Evolutionary conservation across 1,284 basidiomycete species (phyloP), one percentile per base, ranked within the genome.

Genomic region (Pseudozyma flocculosa): DNA sequence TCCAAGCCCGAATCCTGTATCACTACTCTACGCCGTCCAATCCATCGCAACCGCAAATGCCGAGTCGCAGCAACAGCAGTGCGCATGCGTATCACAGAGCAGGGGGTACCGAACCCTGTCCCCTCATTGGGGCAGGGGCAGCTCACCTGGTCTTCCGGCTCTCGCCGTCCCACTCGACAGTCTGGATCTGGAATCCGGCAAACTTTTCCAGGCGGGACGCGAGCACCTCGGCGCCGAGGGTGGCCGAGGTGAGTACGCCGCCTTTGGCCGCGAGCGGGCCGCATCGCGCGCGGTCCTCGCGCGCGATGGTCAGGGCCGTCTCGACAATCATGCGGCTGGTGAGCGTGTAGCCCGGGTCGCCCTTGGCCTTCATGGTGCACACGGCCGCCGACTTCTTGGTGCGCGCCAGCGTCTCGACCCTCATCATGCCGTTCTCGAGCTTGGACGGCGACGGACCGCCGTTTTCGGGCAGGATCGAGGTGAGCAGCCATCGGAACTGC

Each of bases 321-420:
- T 93, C 90, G 3, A 85, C 81, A 23, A 90, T 82, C 82, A 92
- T 84, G 38, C 87, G 79, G 5, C 87, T 81, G 1, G 88, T 87
- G 34, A 86, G 79, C 17, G 83, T 76, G 78, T 92, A 91, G 2
- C 90, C 89, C 4, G 89, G 88, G 72, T 92, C 89, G n/a, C 88
- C 88, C 40, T 84, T 81, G 1, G 84, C 86, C 46, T 86, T 78
- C 32, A 83, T 82, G 1, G 82, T 85, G 61, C 87, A 85, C 26
- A 87, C 83, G 44, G 83, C 80, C 50, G 2, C n/a, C 84, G 79
- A 18, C 82, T 79, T 4, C 81, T 8, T 82, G 78, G 17, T 80
- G 73, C 3, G 79, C 70, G 44, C 80, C 74, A 21, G 83, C 80
- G 30, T 60, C 26, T 65, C 52, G n/a, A 62, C 40, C 18, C 54